Percentiles rank a stretch among this genome's conserved stretches.
Evolutionary conservation across 2,329 filamentous ascomycete genomes (phyloP).

Genomic region (Fusarium sp.): DNA sequence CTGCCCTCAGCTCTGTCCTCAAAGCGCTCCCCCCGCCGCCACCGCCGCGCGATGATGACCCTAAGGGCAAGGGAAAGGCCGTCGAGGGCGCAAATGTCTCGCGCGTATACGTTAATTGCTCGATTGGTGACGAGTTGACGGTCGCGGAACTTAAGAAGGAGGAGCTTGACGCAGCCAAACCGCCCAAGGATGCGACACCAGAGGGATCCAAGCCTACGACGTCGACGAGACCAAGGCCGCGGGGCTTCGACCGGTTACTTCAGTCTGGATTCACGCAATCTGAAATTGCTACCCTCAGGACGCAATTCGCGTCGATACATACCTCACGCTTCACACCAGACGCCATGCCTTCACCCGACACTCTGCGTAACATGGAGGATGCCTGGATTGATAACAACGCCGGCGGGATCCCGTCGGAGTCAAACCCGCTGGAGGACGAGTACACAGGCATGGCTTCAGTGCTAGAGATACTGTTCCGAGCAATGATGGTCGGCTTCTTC

Average conservation of each 20-base stretch:
- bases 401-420: conserved; percentile 57
- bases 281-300: conserved; percentile 87
- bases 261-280: conserved; percentile 84
- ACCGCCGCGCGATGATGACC: conserved; percentile 58
- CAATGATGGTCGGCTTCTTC: conserved; percentile 93
- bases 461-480: conserved; percentile 89
- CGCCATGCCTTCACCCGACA: conserved; percentile 85
- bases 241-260: conserved; percentile 91
- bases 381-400: conserved; percentile 86
- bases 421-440: conserved; percentile 60
- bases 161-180: conserved; percentile 61
- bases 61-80: conserved; percentile 72
- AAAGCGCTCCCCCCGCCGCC: conserved; percentile 73
- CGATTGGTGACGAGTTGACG: conserved; percentile 83
- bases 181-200: conserved; percentile 65
- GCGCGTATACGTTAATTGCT: conserved; percentile 93
- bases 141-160: conserved; percentile 79
- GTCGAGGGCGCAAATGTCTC: conserved; percentile 66
- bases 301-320: conserved; percentile 91
- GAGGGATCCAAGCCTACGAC: conserved; percentile 52
- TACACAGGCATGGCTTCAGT: conserved; percentile 68
- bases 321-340: conserved; percentile 88
- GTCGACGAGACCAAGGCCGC: conserved; percentile 57
- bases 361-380: conserved; percentile 86
- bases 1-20: conserved; percentile 78